A percentile compares a stretch with the other conserved stretches of the same genome.
These are phyloP conservation scores for Amanita muscaria DNA, from an alignment of 768 basidiomycete species.

Conservation along the genomic window DNA sequence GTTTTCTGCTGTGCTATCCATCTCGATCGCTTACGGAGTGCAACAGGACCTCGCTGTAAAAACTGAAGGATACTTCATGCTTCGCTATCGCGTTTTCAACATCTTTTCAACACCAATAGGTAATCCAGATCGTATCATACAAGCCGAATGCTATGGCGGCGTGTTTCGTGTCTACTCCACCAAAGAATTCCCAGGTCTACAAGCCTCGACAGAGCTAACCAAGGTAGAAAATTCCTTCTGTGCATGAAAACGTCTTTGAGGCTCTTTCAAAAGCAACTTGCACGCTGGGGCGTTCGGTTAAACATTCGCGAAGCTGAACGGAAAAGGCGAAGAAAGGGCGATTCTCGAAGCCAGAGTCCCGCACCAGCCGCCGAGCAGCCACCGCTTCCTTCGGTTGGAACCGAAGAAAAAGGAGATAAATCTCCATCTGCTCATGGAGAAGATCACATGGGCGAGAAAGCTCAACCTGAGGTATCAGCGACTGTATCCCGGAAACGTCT, in stretches of 20 bases:
- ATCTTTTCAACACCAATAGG: conserved; percentile 34
- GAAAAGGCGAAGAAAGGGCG: conserved; percentile 36
- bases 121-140: conserved; percentile 31
- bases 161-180: conserved; percentile 60
- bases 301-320: conserved; percentile 54
- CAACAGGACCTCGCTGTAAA: conserved; percentile 63
- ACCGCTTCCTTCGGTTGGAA: background rate
- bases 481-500: background rate
- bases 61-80: conserved; percentile 54
- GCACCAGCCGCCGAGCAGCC: background rate
- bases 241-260: background rate
- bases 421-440: background rate
- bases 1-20: conserved; percentile 16
- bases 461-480: background rate
- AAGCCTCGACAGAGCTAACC: conserved; percentile 57
- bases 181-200: conserved; percentile 62
- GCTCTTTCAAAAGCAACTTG: conserved; percentile 31
- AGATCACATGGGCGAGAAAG: background rate
- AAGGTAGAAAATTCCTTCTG: conserved; percentile 32
- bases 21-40: background rate
- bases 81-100: conserved; percentile 61
- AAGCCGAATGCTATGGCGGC: conserved; percentile 60
- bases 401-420: background rate
- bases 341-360: conserved; percentile 14
- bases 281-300: conserved; percentile 48